Evolutionary conservation across 2,329 filamentous ascomycete species (phyloP).

Genomic region (Pseudophaeomoniella oleicola): DNA sequence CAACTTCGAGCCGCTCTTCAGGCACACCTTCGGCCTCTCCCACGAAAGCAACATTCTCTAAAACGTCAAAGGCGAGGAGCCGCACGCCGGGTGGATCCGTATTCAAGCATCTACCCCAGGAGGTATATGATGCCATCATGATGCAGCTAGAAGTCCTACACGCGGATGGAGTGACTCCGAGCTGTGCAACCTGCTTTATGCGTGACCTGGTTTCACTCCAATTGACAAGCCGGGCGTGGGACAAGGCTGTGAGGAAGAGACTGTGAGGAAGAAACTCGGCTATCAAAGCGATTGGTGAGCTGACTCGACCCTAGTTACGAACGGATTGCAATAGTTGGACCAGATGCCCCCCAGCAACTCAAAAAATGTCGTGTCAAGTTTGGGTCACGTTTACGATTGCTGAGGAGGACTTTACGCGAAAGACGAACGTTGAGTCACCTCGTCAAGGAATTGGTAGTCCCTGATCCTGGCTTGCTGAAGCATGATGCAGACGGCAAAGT

Average conservation of each 20-base stretch:
- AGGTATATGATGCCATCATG: conserved; percentile 41
- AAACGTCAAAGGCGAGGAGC: neutral
- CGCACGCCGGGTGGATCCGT: neutral
- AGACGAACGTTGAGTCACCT: conserved; percentile 34
- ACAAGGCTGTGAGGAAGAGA: conserved; percentile 32
- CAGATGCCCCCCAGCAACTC: conserved; percentile 28
- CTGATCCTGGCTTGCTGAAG: conserved; percentile 29
- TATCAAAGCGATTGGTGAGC: neutral
- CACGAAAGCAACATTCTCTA: neutral
- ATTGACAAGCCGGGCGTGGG: conserved; percentile 42
- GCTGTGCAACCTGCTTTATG: conserved; percentile 40
- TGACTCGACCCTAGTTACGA: conserved; percentile 27
- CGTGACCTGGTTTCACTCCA: conserved; percentile 38
- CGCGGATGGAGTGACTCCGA: conserved; percentile 19
- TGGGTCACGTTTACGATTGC: conserved; percentile 35
- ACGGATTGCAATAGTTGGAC: conserved; percentile 32
- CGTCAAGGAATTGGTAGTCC: conserved; percentile 38
- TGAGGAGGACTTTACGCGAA: conserved; percentile 40
- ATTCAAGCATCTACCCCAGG: conserved; percentile 30
- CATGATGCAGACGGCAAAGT: conserved; percentile 22
- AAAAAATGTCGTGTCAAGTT: conserved; percentile 35
- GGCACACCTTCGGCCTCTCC: too few species aligned
- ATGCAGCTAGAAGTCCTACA: conserved; percentile 34
- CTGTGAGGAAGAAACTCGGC: too few species aligned
- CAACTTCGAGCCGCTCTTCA: too few species aligned